Percentiles rank a stretch among this genome's conserved stretches.
Evolutionary conservation across 148 eudicot species (phyloP).

Genomic region (Spergularia marina): DNA sequence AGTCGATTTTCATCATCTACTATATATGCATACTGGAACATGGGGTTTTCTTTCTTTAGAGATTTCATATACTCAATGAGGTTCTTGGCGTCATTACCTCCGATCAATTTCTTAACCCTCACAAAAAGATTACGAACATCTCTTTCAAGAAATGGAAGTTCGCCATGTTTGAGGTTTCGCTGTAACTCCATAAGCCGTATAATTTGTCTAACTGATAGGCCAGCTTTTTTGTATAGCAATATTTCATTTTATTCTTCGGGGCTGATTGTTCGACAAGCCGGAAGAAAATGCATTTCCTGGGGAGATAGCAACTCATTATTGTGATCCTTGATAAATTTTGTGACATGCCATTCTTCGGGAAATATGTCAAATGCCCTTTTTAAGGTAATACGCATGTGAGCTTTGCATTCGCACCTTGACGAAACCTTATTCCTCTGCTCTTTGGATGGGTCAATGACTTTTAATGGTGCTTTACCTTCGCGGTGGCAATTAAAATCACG

Average conservation of each 20-base stretch:
- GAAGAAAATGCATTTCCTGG: constrained; percentile 7
- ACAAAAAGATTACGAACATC: constrained; percentile 18
- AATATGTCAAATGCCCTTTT: constrained; percentile 12
- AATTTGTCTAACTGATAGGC: constrained; percentile 21
- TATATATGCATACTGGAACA: constrained; percentile 17
- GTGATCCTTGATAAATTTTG: background rate
- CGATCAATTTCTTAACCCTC: background rate
- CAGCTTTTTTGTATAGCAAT: constrained; percentile 19
- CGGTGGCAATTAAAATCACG: constrained; percentile 8
- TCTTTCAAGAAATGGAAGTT: constrained; percentile 21
- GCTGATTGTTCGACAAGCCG: background rate
- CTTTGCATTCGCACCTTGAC: constrained; percentile 6
- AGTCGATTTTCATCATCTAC: constrained; percentile 13
- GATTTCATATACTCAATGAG: constrained; percentile 17
- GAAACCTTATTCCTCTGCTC: background rate
- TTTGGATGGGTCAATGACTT: constrained; percentile 8
- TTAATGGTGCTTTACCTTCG: constrained; percentile 3
- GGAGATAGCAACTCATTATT: background rate
- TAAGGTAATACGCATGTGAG: constrained; percentile 9
- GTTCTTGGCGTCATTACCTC: constrained; percentile 14
- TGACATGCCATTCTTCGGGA: constrained; percentile 18
- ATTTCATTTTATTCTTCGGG: background rate
- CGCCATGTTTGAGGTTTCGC: background rate
- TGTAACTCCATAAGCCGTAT: constrained; percentile 17
- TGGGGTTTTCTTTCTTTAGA: constrained; percentile 7